These are phyloP conservation scores for Ceratocystis alfenasii DNA, from an alignment of 2,329 filamentous ascomycete species.

Conservation along the genomic window DNA sequence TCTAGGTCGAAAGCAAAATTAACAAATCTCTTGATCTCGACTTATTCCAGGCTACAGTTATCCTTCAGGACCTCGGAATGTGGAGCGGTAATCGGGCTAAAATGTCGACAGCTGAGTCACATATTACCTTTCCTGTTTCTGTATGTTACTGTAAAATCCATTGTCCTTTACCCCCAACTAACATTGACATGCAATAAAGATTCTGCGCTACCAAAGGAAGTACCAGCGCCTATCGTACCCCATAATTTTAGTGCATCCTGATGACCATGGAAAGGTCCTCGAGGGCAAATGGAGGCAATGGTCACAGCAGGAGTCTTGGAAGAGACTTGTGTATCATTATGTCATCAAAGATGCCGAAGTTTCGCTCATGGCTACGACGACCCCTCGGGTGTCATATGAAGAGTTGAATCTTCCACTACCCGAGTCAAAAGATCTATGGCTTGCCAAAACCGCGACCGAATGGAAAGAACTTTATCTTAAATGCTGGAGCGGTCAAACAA, in stretches of 20 bases:
- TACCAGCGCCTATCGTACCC: constrained; percentile 47
- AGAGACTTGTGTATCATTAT: constrained; percentile 52
- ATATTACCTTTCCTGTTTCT: constrained; percentile 35
- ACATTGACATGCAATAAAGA: constrained; percentile 28
- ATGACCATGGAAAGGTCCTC: constrained; percentile 45
- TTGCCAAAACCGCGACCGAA: constrained; percentile 47
- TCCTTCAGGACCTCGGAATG: constrained; percentile 39
- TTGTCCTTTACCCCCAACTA: constrained; percentile 18
- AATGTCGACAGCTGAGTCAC: constrained; percentile 46
- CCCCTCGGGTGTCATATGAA: constrained; percentile 54
- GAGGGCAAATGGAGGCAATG: constrained; percentile 55
- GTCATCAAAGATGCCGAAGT: constrained; percentile 55
- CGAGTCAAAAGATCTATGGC: constrained; percentile 50
- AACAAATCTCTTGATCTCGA: constrained; percentile 36
- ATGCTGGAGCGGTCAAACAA: constrained; percentile 30
- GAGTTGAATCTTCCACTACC: constrained; percentile 57
- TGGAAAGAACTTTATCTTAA: constrained; percentile 52
- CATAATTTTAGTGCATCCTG: constrained; percentile 37
- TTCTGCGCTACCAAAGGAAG: constrained; percentile 45
- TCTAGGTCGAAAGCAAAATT: constrained; percentile 40
- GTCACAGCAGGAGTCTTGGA: constrained; percentile 54
- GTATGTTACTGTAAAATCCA: constrained; percentile 27
- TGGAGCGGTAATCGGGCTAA: constrained; percentile 45
- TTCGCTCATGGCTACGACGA: constrained; percentile 54
- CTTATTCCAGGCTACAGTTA: constrained; percentile 39